Conservation (phyloP, 257 asterid genomes). For the Echites panduratus region DNA sequence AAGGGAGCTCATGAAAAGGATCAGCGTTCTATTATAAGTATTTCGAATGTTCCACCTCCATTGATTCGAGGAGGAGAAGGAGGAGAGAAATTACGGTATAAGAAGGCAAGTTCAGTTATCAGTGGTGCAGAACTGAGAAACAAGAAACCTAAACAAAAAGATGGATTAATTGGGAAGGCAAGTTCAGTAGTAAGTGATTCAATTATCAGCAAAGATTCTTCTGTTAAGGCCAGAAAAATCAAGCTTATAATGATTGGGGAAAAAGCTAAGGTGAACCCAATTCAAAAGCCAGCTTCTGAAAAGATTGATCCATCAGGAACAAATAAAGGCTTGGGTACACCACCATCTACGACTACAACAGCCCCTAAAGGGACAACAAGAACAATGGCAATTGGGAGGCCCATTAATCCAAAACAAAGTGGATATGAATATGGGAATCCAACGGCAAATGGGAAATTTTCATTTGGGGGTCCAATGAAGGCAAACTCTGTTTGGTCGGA, state of each 20-base stretch:
- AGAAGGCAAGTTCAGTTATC: conserved; percentile 79
- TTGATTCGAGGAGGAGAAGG: too few species aligned
- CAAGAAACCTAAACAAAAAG: conserved; percentile 23
- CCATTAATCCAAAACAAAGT: conserved; percentile 17
- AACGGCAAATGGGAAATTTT: too few species aligned
- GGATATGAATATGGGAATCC: conserved; percentile 26
- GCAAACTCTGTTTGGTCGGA: conserved; percentile 49
- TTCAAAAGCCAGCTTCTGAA: conserved; percentile 1
- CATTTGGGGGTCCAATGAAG: too few species aligned
- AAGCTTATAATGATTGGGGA: neutral
- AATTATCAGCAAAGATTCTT: conserved; percentile 44
- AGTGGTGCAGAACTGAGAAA: conserved; percentile 51
- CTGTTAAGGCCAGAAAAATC: conserved; percentile 14
- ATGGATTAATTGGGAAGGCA: conserved; percentile 37
- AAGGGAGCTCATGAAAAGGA: conserved; percentile 29
- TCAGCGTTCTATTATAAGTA: conserved; percentile 56
- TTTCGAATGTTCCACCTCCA: conserved; percentile 45
- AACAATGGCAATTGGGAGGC: conserved; percentile 28
- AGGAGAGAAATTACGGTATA: too few species aligned
- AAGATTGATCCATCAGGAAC: neutral
- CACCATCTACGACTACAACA: neutral
- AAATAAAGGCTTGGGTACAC: conserved; percentile 10
- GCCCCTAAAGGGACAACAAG: too few species aligned
- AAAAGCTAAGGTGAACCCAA: neutral
- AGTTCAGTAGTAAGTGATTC: conserved; percentile 66